phyloP scores from a whole-genome alignment of 148 eudicot genomes.

The Rhododendron molle region DNA sequence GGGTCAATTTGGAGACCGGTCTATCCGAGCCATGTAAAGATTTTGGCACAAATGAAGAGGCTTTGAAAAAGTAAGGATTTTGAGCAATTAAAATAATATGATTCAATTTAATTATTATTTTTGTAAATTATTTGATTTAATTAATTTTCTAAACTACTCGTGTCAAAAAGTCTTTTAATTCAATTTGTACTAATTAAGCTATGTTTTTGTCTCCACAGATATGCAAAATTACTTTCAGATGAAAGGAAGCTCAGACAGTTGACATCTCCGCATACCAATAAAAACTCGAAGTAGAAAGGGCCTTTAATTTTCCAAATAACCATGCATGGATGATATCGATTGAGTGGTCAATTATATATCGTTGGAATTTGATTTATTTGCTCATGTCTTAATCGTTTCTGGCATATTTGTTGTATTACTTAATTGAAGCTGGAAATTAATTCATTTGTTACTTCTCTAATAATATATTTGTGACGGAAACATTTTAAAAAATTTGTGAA shows the following conservation, averaged over 20 bases:
- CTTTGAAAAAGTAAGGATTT: slow-evolving; percentile 27
- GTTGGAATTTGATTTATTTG: background rate
- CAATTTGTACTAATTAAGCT: background rate
- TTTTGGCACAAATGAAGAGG: slow-evolving; percentile 35
- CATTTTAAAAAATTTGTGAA: too few species aligned
- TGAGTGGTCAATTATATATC: too few species aligned
- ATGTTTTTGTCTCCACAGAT: slow-evolving; percentile 13
- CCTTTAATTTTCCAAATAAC: background rate
- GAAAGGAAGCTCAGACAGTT: slow-evolving; percentile 27
- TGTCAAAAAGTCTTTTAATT: background rate
- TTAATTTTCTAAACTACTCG: background rate
- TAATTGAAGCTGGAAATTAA: background rate
- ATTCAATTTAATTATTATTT: background rate
- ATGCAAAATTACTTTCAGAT: slow-evolving; percentile 42
- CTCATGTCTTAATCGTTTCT: background rate
- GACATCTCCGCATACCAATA: slow-evolving; percentile 1
- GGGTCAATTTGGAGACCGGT: slow-evolving; percentile 40
- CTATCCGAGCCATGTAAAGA: slow-evolving; percentile 3
- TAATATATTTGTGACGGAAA: too few species aligned
- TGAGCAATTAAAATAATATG: background rate
- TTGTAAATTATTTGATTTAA: background rate
- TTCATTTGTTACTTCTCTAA: too few species aligned
- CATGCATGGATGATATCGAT: too few species aligned
- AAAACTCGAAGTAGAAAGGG: background rate
- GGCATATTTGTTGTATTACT: background rate